Evolutionary conservation across 495 filamentous ascomycete species (phyloP).

Genomic region (Darksidea phi): DNA sequence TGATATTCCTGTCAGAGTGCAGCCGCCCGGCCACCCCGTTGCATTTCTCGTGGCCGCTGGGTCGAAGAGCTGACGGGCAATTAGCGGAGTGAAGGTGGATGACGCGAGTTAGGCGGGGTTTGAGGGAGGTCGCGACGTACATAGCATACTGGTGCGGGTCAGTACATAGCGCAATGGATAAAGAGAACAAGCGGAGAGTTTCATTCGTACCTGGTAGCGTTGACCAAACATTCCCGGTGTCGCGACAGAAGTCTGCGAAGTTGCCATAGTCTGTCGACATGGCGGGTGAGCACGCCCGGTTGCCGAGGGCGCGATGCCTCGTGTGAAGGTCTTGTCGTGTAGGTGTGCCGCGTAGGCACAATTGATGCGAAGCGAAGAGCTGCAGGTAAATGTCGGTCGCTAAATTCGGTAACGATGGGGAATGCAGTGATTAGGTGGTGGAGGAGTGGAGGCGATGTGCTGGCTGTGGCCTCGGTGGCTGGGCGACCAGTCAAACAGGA

Average conservation of each 20-base stretch:
- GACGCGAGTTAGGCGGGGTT: not conserved
- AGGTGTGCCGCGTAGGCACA: slow-evolving; percentile 35
- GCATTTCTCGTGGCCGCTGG: slow-evolving; percentile 51
- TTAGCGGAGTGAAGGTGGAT: slow-evolving; percentile 23
- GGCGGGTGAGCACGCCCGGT: not conserved
- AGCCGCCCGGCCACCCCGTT: slow-evolving; percentile 56
- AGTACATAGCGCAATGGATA: slow-evolving; percentile 2
- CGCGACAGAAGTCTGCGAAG: slow-evolving; percentile 85
- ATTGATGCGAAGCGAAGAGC: not conserved
- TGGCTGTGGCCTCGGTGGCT: slow-evolving; percentile 11
- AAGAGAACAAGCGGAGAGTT: slow-evolving; percentile 8
- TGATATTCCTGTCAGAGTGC: slow-evolving; percentile 68
- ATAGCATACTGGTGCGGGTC: slow-evolving; percentile 30
- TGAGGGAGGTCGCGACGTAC: slow-evolving; percentile 30
- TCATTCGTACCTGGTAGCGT: slow-evolving; percentile 81
- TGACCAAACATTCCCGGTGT: slow-evolving; percentile 53
- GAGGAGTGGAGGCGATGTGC: not conserved
- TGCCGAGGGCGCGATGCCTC: slow-evolving; percentile 10
- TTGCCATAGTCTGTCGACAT: slow-evolving; percentile 34
- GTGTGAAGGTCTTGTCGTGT: not conserved
- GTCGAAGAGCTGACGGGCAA: slow-evolving; percentile 53
- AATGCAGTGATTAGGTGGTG: not conserved
- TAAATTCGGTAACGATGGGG: not conserved
- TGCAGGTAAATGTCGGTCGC: not conserved
- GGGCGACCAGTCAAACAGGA: not conserved